Base-by-base conservation (phyloP, 495 filamentous ascomycete genomes). In the Wilcoxina mikolae region DNA sequence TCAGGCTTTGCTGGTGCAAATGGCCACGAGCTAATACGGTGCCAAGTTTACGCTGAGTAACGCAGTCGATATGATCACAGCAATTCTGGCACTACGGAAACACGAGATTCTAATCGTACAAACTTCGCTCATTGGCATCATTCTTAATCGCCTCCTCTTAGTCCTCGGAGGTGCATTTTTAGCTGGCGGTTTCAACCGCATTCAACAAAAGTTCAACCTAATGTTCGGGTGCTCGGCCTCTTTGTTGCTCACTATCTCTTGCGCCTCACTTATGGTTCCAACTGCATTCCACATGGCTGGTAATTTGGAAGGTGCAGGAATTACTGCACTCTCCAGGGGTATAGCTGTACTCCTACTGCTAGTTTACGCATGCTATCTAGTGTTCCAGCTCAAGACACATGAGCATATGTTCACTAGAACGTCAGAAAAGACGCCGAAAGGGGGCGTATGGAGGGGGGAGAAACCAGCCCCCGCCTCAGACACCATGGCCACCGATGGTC, bases 101-200 rank as follows among this genome's bases (percentile, higher is more conserved):
- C 65, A 74, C 29, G 74, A 96, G 68, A 77, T 93, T 25, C 72
- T 83, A 35, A 93, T 96, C 60, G 90, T 95, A 2, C 84, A 95
- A 68, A 94, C 89, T 0, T 95, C 89, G 2, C 70, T 95, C 11
- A 85, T 95, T 56, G 89, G 89, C 26, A 84, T 79, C 66, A 94
- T 95, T 66, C 70, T 95, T 17, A 94, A 87, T 17, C 95, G 95
- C 65, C 68, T 95, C 48, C 81, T 95, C 3, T 75, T 95, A 18
- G 90, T 95, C 33, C 72, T 95, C 71, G 89, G 89, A 17, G 89
- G 91, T 82, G 88, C 81, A 65, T 95, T 95, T 74, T 87, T 93
- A 69, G 83, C 83, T 47, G 88, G 89, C 27, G 89, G 89, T 26
- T 66, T 91, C 45, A 79, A 82, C 46, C 79, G 89, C 20, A 57